A percentile compares a stretch with the other conserved stretches of the same genome.
Evolutionary conservation across 2,329 filamentous ascomycete species (phyloP).

Genomic region (Metarhizium guizhouense): DNA sequence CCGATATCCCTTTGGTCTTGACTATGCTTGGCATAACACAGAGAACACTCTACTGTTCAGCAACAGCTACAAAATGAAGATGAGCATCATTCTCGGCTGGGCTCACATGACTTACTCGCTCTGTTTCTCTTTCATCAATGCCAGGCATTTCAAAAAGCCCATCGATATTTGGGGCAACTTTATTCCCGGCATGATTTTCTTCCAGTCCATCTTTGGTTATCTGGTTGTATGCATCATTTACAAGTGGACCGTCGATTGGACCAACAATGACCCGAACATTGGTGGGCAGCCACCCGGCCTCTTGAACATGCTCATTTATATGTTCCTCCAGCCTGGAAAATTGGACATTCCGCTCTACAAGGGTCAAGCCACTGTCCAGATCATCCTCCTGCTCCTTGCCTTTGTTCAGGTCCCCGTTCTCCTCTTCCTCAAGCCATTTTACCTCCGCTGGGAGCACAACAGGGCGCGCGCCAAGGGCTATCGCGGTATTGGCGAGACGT

Average conservation of each 20-base stretch:
- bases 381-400: constrained; percentile 71
- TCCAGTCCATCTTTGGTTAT: constrained; percentile 98
- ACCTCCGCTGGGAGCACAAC: constrained; percentile 91
- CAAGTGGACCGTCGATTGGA: constrained; percentile 94
- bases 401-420: constrained; percentile 81
- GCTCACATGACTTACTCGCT: constrained; percentile 98
- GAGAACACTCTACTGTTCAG: constrained; percentile 93
- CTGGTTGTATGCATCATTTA: constrained; percentile 89
- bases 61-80: constrained; percentile 99
- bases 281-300: constrained; percentile 68
- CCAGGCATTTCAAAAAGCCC: constrained; percentile 84
- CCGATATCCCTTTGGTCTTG: constrained; percentile 90
- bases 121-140: constrained; percentile 86
- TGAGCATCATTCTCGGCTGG: constrained; percentile 96
- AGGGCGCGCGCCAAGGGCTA: constrained; percentile 80
- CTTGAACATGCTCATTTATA: constrained; percentile 99
- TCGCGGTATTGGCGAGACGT: constrained; percentile 82
- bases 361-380: constrained; percentile 69
- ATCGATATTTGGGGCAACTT: constrained; percentile 98
- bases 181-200: constrained; percentile 97
- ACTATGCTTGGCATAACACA: constrained; percentile 93
- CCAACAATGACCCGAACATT: constrained; percentile 26
- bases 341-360: constrained; percentile 66
- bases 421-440: constrained; percentile 92
- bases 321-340: constrained; percentile 86